Evolutionary conservation across 2,329 filamentous ascomycete genomes (phyloP), one percentile per base, ranked within the genome.

Genomic region (Aureobasidium musti): DNA sequence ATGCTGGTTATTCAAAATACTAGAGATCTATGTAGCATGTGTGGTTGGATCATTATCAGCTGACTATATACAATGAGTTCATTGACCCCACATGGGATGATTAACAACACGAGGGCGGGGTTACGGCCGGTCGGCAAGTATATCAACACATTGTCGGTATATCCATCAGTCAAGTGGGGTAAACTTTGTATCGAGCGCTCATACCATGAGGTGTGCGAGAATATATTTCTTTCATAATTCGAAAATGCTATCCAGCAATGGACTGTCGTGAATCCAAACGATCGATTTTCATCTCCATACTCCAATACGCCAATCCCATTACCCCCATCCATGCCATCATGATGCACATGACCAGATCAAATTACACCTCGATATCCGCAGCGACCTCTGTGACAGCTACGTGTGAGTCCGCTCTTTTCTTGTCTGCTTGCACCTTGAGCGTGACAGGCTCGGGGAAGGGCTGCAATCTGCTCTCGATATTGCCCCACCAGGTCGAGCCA

Each of bases 401-500:
- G 11, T 47, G 43, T 47, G 43, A 47, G 43, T 47, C 43, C 14
- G n/a, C n/a, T 23, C 43, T 7, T 23, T 47, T 47, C n/a, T 47
- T 23, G 8, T 47, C 47, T n/a, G 26, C 47, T n/a, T 19, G 47
- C 26, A 28, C 23, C 2, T 30, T 50, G 47, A 10, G 47, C 13
- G 14, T 10, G 3, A 54, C 30, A 35, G 52, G 52, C 28, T 49
- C 73, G 5, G 88, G 78, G 89, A 74, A 90, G 5, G 88, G 87
- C 39, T 85, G 88, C 65, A 91, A 81, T 26, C 90, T 87, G 74
- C 87, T 86, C 73, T 82, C 85, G 71, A 91, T 89, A 71, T 90
- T 85, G 56, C 88, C 88, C 88, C 88, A 91, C 89, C 89, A 91
- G 47, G 81, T 85, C 6, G 87, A 87, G 10, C 63, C 63, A 67